Evolutionary conservation across 2,329 filamentous ascomycete genomes (phyloP), one percentile per base, ranked within the genome.

Genomic region (Fusarium irregulare): DNA sequence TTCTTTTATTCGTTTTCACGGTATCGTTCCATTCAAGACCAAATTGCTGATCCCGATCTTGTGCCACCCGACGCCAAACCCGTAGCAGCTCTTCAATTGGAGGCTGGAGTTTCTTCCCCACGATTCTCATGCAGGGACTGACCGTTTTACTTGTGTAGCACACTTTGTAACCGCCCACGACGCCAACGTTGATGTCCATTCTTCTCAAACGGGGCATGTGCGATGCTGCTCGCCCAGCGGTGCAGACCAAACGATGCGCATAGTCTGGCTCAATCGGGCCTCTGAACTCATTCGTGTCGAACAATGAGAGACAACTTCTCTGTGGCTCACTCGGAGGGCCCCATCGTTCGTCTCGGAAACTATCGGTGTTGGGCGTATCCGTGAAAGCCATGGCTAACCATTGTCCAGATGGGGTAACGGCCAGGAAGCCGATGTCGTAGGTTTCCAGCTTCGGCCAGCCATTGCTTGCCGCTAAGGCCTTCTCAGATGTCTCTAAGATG

Each of bases 231-330:
- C 32, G 41, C 4, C 61, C 63, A n/a, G 48, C 55, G 1, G 25
- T 20, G 13, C 37, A 53, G 11, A 66, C 18, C 7, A 60, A 30
- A 8, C 7, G 11, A 4, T 60, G 42, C 13, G 55, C 61, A 18
- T 53, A 66, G 10, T 42, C 44, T 16, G 61, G 30, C 7, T 66
- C 55, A 7, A 60, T 40, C 2, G 63, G 61, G 7, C 63, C 63
- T 37, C 63, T 59, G 11, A 60, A 66, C 13, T 60, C 63, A 23
- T 65, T 54, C 16, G 34, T 46, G 3, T 45, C 21, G n/a, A 54
- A 45, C 2, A 14, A 23, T 4, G 61, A 56, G 7, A 48, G 16
- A 0, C 23, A 30, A 11, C 58, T 47, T 21, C 60, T 46, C 8
- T 44, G 23, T 2, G 6, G 18, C 4, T 42, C 60, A 20, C 37